Conservation (phyloP, 805 yeast genomes). For the Ogataea nonfermentans region DNA sequence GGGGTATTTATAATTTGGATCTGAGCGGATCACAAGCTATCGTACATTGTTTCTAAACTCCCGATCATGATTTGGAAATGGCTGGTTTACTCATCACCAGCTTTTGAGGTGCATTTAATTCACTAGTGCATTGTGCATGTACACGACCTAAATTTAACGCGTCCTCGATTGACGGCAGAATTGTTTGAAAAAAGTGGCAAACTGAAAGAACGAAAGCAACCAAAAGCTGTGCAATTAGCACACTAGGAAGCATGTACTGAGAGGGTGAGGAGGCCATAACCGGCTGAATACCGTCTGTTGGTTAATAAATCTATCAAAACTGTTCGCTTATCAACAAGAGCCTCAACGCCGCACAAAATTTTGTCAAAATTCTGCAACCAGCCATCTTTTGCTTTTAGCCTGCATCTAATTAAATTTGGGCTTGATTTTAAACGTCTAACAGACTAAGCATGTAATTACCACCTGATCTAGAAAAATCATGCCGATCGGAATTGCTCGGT, state of each 20-base stretch:
- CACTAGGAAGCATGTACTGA: too few species aligned
- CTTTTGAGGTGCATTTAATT: conserved; percentile 10
- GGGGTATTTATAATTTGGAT: conserved; percentile 8
- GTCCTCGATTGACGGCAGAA: not conserved
- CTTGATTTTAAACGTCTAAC: too few species aligned
- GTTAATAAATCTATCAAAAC: too few species aligned
- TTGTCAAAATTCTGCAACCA: conserved; percentile 3
- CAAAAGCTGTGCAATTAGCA: too few species aligned
- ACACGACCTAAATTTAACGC: conserved; percentile 13
- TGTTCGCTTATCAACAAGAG: not conserved
- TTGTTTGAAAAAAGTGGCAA: conserved; percentile 1
- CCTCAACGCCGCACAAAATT: conserved; percentile 6
- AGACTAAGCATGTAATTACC: not conserved
- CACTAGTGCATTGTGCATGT: conserved; percentile 7
- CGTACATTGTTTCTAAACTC: not conserved
- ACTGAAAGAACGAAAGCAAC: too few species aligned
- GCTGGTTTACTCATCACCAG: conserved; percentile 18
- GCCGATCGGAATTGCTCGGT: not conserved
- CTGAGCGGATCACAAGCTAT: conserved; percentile 1
- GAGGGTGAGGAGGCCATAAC: too few species aligned
- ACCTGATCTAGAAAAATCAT: not conserved
- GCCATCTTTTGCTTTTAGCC: conserved; percentile 6
- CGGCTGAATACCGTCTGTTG: too few species aligned
- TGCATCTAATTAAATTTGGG: too few species aligned
- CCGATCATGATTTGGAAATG: conserved; percentile 5